Percentiles rank a stretch among this genome's conserved stretches.
phyloP scores from a whole-genome alignment of 345 rosid species.

The Eucalyptus brandiana region DNA sequence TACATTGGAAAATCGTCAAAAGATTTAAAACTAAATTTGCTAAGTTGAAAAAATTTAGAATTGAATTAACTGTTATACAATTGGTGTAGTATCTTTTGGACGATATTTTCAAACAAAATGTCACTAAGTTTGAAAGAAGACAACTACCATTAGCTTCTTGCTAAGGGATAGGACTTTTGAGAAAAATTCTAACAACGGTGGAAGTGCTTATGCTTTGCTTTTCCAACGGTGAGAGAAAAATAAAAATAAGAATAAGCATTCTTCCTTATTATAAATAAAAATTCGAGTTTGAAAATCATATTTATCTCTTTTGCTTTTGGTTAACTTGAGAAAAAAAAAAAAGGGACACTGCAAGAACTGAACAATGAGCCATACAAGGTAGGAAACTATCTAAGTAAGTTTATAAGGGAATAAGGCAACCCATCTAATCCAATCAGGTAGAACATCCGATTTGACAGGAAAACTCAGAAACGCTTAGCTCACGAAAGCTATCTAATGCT shows the following conservation, averaged over 20 bases:
- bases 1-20: not conserved
- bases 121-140: not conserved
- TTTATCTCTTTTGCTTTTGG: not conserved
- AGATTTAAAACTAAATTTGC: not conserved
- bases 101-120: not conserved
- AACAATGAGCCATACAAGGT: not conserved
- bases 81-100: not conserved
- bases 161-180: not conserved
- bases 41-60: not conserved
- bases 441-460: not conserved
- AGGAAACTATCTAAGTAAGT: accelerated
- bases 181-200: not conserved
- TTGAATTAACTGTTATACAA: accelerated
- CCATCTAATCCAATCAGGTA: not conserved
- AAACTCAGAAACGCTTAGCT: not conserved
- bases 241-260: not conserved
- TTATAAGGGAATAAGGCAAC: not conserved
- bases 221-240: not conserved
- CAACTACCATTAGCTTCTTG: not conserved
- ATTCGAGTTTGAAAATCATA: not conserved
- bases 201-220: not conserved
- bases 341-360: not conserved
- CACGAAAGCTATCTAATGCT: not conserved
- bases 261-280: not conserved
- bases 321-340: not conserved